Conservation (phyloP, 208 protist species). For the Tritrichomonas musculus region DNA sequence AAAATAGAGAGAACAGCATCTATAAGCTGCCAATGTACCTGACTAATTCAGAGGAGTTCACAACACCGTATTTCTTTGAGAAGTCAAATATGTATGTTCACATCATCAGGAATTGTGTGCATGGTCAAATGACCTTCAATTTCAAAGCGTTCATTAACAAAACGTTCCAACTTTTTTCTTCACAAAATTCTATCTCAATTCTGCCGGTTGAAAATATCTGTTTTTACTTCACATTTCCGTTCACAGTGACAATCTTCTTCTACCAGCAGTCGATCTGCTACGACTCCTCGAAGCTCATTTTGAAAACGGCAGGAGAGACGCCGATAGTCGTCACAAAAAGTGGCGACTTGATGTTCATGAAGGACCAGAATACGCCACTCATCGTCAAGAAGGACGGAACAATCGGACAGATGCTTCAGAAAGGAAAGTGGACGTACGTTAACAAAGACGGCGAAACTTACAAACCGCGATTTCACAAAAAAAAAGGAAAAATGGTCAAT, state of each 20-base stretch:
- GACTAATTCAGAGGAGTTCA: neutral
- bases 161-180: neutral
- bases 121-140: neutral
- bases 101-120: neutral
- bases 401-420: neutral
- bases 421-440: neutral
- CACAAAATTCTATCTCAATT: neutral
- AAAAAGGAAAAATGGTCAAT: neutral
- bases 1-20: neutral
- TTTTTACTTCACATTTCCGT: neutral
- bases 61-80: neutral
- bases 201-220: neutral
- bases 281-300: neutral
- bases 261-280: neutral
- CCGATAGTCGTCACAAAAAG: too few relatives aligned
- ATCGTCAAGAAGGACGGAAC: neutral
- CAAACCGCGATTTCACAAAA: neutral
- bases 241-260: neutral
- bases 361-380: too few relatives aligned
- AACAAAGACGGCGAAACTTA: neutral
- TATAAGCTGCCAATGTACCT: neutral
- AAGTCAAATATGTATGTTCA: neutral
- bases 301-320: neutral
- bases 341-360: too few relatives aligned
- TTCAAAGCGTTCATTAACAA: neutral